Evolutionary conservation across 495 filamentous ascomycete genomes (phyloP), one percentile per base, ranked within the genome.

Genomic region (Lophiotrema nucula): DNA sequence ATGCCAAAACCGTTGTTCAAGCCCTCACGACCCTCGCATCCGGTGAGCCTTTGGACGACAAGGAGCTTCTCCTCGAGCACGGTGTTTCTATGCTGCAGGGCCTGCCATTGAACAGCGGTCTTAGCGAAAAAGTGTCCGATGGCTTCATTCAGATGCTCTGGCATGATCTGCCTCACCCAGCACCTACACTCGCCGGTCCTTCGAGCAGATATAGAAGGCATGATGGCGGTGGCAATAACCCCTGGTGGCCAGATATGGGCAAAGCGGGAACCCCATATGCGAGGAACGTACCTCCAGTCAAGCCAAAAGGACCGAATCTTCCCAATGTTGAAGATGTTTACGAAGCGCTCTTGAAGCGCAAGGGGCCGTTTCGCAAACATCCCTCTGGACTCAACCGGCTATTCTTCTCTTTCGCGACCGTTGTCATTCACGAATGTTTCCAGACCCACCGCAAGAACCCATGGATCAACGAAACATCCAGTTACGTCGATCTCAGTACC

Each of bases 221-320:
- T 18, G 74, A 77, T 46, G 74, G 74, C 42, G 64, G 63, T 27
- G 62, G 59, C 46, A 75, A 76, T 55, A 67, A 61, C 43, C 56
- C 54, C n/a, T 69, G 67, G 67, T 19, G 65, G 33, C 76, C 77
- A 1, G 60, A 79, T 28, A 71, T 81, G 39, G 78, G 78, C 41
- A 72, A 72, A 62, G 78, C 78, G 18, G 72, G 73, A 2, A 65
- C 67, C 0, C 67, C 71, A 1, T 69, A 69, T 42, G 33, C 56
- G 6, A 48, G 64, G 24, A 69, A 45, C 42, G 67, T 69, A n/a
- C 64, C 67, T 1, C 67, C 67, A 2, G 39, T 58, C 35, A 67
- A 67, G 53, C 56, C 67, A 8, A 67, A 69, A 56, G 67, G 67
- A 13, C 60, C 60, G 11, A 65, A 60, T 31, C 52, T 69, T 8